These are phyloP conservation scores for Colletotrichum neosansevieriae DNA, from an alignment of 2,329 filamentous ascomycete genomes.

Conservation along the genomic window DNA sequence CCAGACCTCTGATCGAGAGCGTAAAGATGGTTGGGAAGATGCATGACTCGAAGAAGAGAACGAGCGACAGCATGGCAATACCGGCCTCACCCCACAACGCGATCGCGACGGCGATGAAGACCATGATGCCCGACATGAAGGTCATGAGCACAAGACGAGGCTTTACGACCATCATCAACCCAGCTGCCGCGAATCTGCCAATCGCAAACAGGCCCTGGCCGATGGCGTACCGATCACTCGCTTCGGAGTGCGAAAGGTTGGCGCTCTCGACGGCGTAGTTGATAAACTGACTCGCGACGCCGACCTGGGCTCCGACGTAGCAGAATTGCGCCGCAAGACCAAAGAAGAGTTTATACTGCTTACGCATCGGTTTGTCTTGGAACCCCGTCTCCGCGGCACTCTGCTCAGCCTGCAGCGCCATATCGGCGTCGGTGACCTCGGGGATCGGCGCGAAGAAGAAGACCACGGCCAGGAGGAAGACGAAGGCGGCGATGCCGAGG, in stretches of 20 bases:
- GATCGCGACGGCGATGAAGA: conserved; percentile 67
- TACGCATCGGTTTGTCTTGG: conserved; percentile 57
- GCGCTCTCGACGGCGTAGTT: conserved; percentile 58
- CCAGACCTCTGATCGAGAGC: conserved; percentile 65
- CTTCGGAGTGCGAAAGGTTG: conserved; percentile 27
- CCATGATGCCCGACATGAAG: conserved; percentile 64
- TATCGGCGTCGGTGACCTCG: conserved; percentile 71
- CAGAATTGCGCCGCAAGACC: conserved; percentile 72
- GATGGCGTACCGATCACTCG: conserved; percentile 65
- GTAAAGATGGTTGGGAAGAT: conserved; percentile 72
- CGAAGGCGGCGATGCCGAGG: conserved; percentile 71
- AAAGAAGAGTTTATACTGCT: conserved; percentile 72
- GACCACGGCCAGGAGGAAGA: conserved; percentile 65
- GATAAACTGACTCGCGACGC: conserved; percentile 67
- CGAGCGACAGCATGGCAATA: conserved; percentile 66
- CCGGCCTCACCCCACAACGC: conserved; percentile 63
- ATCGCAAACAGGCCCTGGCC: conserved; percentile 71
- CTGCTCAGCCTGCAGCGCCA: conserved; percentile 64
- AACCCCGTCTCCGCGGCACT: conserved; percentile 55
- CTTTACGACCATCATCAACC: conserved; percentile 66
- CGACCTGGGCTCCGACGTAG: conserved; percentile 71
- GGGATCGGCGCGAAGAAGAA: conserved; percentile 67
- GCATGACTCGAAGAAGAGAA: conserved; percentile 69
- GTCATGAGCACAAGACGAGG: conserved; percentile 66
- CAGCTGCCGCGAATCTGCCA: conserved; percentile 69